These are phyloP conservation scores for Thamnidium elegans DNA, from an alignment of 192 early-diverging fungal species.

Conservation along the genomic window DNA sequence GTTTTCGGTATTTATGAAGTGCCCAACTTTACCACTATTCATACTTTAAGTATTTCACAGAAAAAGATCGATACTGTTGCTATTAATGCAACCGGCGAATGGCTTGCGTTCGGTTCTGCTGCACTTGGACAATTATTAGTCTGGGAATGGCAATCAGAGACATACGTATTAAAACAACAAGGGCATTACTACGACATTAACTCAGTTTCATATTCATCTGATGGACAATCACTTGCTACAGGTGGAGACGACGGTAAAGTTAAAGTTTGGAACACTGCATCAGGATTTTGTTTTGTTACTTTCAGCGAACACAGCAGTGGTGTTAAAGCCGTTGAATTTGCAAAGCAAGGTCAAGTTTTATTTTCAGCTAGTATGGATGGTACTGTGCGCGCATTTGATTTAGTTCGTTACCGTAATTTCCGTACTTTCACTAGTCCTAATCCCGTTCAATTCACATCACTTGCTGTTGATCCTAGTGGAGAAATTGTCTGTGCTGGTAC, in stretches of 20 bases:
- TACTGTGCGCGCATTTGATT: conserved; percentile 96
- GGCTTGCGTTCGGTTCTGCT: conserved; percentile 94
- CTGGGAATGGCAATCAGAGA: conserved; percentile 99
- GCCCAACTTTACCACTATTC: conserved; percentile 90
- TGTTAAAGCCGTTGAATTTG: conserved; percentile 83
- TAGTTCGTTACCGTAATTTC: conserved; percentile 98
- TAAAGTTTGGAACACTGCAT: conserved; percentile 95
- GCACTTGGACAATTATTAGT: conserved; percentile 93
- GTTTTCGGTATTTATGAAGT: conserved; percentile 99
- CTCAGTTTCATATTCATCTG: conserved; percentile 82
- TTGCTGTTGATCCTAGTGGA: conserved; percentile 95
- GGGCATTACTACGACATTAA: conserved; percentile 96
- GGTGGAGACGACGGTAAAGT: conserved; percentile 97
- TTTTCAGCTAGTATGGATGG: conserved; percentile 96
- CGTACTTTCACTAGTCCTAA: conserved; percentile 94
- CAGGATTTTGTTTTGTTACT: conserved; percentile 98
- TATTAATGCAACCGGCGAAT: conserved; percentile 91
- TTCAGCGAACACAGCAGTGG: conserved; percentile 88
- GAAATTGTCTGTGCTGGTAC: conserved; percentile 96
- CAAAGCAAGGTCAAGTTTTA: conserved; percentile 89
- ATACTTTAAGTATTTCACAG: conserved; percentile 95
- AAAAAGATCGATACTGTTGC: conserved; percentile 86
- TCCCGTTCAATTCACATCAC: conserved; percentile 89
- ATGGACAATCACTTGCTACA: conserved; percentile 92
- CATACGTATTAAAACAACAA: conserved; percentile 98